phyloP scores from a whole-genome alignment of 176 grass and related monocot species.

The Triticum urartu region DNA sequence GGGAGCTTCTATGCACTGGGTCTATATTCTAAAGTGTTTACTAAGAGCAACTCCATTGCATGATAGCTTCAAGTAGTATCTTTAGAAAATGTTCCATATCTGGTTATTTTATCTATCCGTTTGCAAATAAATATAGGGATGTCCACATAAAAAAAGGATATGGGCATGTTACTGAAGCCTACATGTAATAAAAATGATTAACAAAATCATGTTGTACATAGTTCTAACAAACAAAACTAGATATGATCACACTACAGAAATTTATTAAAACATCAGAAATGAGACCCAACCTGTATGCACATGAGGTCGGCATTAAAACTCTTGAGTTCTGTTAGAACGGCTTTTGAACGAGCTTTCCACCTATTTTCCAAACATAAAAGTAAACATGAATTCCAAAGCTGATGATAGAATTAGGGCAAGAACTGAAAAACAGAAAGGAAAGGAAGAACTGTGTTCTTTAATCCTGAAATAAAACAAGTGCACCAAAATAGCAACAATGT shows the following conservation, averaged over 20 bases:
- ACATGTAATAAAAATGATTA: conserved; percentile 4
- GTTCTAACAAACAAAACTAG: conserved; percentile 4
- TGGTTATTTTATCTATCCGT: conserved; percentile 8
- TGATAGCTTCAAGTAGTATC: background rate
- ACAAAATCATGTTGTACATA: background rate
- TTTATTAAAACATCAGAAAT: conserved; percentile 1
- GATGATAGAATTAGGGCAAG: background rate
- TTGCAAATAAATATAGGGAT: background rate
- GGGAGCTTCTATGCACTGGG: no score
- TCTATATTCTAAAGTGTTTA: no score
- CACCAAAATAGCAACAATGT: background rate
- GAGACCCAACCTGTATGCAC: conserved; percentile 68
- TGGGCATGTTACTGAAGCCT: background rate
- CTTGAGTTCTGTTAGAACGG: conserved; percentile 68
- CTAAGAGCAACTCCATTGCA: background rate
- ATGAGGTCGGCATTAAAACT: conserved; percentile 80
- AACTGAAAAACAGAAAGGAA: background rate
- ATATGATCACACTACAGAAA: conserved; percentile 13
- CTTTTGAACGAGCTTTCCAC: conserved; percentile 92
- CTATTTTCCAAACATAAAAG: conserved; percentile 43
- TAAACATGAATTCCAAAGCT: conserved; percentile 4
- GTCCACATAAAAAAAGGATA: background rate
- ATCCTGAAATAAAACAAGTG: background rate
- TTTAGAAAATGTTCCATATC: background rate
- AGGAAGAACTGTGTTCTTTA: background rate